phyloP scores from a whole-genome alignment of 2,329 filamentous ascomycete genomes.

The Colletotrichum ledebouriae region DNA sequence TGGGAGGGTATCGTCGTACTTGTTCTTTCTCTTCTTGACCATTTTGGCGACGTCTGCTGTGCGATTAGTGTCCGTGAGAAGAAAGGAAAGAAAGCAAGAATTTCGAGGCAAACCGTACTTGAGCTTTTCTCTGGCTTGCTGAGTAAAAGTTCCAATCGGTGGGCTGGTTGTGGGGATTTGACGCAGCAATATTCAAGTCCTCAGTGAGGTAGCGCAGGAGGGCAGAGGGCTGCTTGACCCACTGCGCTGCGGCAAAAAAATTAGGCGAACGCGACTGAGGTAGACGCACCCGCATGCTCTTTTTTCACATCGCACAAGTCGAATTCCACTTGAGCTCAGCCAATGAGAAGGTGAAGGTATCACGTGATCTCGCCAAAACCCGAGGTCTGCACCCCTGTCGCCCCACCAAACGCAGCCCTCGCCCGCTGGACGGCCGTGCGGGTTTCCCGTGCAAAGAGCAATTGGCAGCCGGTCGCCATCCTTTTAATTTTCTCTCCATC shows the following conservation, averaged over 20 bases:
- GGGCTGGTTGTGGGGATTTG: constrained; percentile 14
- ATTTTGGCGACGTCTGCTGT: constrained; percentile 70
- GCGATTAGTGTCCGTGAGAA: constrained; percentile 48
- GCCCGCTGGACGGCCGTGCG: neutral
- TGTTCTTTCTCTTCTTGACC: constrained; percentile 81
- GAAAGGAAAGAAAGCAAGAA: constrained; percentile 39
- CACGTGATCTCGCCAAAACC: constrained; percentile 44
- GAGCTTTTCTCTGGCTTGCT: constrained; percentile 43
- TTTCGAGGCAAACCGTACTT: constrained; percentile 41
- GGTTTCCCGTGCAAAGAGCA: constrained; percentile 23
- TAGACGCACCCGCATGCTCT: neutral
- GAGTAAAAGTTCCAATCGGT: constrained; percentile 36
- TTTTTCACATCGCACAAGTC: constrained; percentile 15
- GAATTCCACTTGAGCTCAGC: neutral
- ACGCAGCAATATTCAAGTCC: constrained; percentile 4
- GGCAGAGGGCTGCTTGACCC: constrained; percentile 32
- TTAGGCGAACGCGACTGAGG: neutral
- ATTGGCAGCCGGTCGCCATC: constrained; percentile 3
- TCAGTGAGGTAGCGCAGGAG: constrained; percentile 1
- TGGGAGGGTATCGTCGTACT: constrained; percentile 59
- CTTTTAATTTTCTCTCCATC: constrained; percentile 47
- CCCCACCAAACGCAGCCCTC: constrained; percentile 44
- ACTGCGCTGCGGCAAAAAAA: neutral
- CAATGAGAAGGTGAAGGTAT: neutral
- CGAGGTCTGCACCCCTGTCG: constrained; percentile 47